phyloP scores from a whole-genome alignment of 1,284 basidiomycete species.

The Phellopilus nigrolimitatus region DNA sequence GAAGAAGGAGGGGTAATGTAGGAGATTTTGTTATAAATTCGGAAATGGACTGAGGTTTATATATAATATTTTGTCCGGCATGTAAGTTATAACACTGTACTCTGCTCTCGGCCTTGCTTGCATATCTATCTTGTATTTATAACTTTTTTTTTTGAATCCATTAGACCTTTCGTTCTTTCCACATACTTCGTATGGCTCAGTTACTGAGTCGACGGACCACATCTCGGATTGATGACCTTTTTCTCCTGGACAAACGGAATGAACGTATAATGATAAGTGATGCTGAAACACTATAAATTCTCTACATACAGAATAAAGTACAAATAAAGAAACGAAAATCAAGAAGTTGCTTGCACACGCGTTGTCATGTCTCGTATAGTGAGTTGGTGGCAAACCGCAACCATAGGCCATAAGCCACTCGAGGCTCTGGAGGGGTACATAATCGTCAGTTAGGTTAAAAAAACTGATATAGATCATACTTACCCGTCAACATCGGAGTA shows the following conservation, averaged over 20 bases:
- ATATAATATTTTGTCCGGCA: not conserved
- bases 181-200: too few species aligned
- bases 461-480: not conserved
- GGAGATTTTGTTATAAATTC: not conserved
- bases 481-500: not conserved
- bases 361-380: constrained; percentile 16
- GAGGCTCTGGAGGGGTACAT: not conserved
- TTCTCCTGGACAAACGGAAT: too few species aligned
- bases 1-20: not conserved
- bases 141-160: not conserved
- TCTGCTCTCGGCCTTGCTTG: not conserved
- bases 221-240: too few species aligned
- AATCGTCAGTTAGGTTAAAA: not conserved
- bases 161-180: not conserved
- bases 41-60: not conserved
- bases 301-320: too few species aligned
- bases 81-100: constrained; percentile 1
- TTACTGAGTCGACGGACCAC: too few species aligned
- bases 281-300: too few species aligned
- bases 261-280: too few species aligned
- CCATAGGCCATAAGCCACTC: constrained; percentile 13
- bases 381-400: constrained; percentile 18
- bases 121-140: constrained; percentile 11
- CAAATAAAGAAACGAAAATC: not conserved
- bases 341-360: not conserved